Percentiles rank a stretch among this genome's conserved stretches.
Evolutionary conservation across 1,139 yeast species (phyloP).

Genomic region (Magnusiomyces paraingens): DNA sequence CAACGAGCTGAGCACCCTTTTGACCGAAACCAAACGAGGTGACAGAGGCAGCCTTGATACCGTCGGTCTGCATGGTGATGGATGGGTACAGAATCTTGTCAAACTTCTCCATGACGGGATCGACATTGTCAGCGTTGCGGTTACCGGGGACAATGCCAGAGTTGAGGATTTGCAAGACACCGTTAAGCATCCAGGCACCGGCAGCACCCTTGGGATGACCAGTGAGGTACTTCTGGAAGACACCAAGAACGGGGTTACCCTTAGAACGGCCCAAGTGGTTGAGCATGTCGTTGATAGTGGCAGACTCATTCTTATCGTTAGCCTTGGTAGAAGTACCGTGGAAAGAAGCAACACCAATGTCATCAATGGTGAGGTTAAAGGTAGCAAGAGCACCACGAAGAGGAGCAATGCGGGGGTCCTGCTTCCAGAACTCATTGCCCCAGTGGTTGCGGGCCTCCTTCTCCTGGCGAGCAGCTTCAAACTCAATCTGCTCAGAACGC

Average conservation of each 20-base stretch:
- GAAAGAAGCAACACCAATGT: slow-evolving; percentile 96
- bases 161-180: slow-evolving; percentile 89
- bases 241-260: slow-evolving; percentile 97
- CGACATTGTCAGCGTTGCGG: slow-evolving; percentile 97
- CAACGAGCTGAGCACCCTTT: slow-evolving; percentile 96
- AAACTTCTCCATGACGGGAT: slow-evolving; percentile 68
- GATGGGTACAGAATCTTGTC: slow-evolving; percentile 93
- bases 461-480: slow-evolving; percentile 81
- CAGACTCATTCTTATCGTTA: slow-evolving; percentile 95
- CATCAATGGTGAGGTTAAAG: slow-evolving; percentile 88
- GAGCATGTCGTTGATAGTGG: slow-evolving; percentile 87
- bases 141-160: slow-evolving; percentile 97
- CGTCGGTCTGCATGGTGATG: slow-evolving; percentile 88
- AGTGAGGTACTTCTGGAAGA: slow-evolving; percentile 96
- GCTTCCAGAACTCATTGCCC: slow-evolving; percentile 91
- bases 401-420: slow-evolving; percentile 93
- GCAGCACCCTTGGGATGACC: slow-evolving; percentile 99
- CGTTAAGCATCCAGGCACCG: slow-evolving; percentile 99
- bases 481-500: slow-evolving; percentile 79
- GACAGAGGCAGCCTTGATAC: slow-evolving; percentile 93
- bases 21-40: slow-evolving; percentile 99
- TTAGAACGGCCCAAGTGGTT: slow-evolving; percentile 90
- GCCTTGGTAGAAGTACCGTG: slow-evolving; percentile 99
- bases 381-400: slow-evolving; percentile 95
- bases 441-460: slow-evolving; percentile 87